A percentile compares a stretch with the other conserved stretches of the same genome.
Conservation (phyloP, 2,329 filamentous ascomycete species). For the Sphaerulina musiva region DNA sequence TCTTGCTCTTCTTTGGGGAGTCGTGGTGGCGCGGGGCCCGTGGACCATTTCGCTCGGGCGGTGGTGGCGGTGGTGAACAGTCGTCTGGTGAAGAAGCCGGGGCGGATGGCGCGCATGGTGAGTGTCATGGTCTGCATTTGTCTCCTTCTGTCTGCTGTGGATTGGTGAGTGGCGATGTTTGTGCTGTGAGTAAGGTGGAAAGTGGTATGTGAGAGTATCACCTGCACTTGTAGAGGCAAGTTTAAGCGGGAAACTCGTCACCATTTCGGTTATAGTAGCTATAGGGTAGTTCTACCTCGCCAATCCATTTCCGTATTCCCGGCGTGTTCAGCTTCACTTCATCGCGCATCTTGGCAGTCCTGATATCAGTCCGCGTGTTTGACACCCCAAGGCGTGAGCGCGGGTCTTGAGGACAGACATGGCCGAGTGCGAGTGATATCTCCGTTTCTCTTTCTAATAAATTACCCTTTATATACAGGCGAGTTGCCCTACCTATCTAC, state of each 20-base stretch:
- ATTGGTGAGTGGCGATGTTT: neutral
- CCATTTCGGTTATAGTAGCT: neutral
- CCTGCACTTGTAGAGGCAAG: neutral
- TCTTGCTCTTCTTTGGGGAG: slow-evolving; percentile 85
- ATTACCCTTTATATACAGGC: no score
- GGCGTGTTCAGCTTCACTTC: neutral
- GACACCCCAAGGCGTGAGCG: no score
- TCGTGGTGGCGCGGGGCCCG: slow-evolving; percentile 68
- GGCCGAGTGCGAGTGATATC: no score
- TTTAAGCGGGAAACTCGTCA: neutral
- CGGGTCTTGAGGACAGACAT: no score
- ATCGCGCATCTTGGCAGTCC: neutral
- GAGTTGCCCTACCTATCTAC: no score
- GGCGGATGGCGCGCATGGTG: slow-evolving; percentile 24
- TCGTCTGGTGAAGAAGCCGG: slow-evolving; percentile 27
- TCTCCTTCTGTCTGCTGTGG: neutral
- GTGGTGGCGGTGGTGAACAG: slow-evolving; percentile 41
- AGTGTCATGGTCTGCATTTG: slow-evolving; percentile 24
- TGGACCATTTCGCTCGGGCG: slow-evolving; percentile 31
- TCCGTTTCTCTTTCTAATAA: no score
- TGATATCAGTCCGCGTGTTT: no score
- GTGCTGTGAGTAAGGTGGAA: neutral
- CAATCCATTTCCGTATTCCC: neutral
- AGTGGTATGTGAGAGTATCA: neutral
- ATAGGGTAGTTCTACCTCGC: no score